Conservation (phyloP, 2,329 filamentous ascomycete species). For the Paracoccidioides brasiliensis region DNA sequence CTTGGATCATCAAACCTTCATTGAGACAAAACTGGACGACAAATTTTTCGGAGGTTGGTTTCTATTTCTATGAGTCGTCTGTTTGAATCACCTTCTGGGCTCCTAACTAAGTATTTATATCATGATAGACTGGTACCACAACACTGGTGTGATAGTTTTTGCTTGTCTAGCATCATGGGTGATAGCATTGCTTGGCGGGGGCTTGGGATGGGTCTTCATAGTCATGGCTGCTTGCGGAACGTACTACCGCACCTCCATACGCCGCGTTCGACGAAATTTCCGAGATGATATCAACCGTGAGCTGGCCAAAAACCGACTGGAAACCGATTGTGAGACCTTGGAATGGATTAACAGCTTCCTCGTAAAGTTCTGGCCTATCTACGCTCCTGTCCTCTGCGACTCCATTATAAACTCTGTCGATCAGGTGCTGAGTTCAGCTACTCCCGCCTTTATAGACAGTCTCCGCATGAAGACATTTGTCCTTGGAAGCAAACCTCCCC, state of each 20-base stretch:
- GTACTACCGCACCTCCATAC: slow-evolving; percentile 91
- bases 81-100: background rate
- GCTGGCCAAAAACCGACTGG: slow-evolving; percentile 71
- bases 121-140: slow-evolving; percentile 84
- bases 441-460: slow-evolving; percentile 84
- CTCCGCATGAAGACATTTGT: slow-evolving; percentile 88
- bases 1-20: slow-evolving; percentile 74
- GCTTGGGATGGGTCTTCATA: slow-evolving; percentile 83
- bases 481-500: slow-evolving; percentile 84
- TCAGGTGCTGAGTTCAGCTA: slow-evolving; percentile 85
- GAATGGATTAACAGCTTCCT: slow-evolving; percentile 99
- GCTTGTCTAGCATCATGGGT: slow-evolving; percentile 86
- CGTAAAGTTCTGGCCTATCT: slow-evolving; percentile 99
- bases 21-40: slow-evolving; percentile 75
- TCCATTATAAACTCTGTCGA: slow-evolving; percentile 90
- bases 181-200: slow-evolving; percentile 76
- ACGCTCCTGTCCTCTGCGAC: slow-evolving; percentile 81
- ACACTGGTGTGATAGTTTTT: slow-evolving; percentile 85
- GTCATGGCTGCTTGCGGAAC: slow-evolving; percentile 86
- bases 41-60: slow-evolving; percentile 71
- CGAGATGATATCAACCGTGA: slow-evolving; percentile 87
- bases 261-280: slow-evolving; percentile 87
- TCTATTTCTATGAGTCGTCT: background rate
- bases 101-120: slow-evolving; percentile 4
- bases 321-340: slow-evolving; percentile 80